These are phyloP conservation scores for Kluyveromyces starmeri DNA, from an alignment of 805 yeast species.

Conservation along the genomic window DNA sequence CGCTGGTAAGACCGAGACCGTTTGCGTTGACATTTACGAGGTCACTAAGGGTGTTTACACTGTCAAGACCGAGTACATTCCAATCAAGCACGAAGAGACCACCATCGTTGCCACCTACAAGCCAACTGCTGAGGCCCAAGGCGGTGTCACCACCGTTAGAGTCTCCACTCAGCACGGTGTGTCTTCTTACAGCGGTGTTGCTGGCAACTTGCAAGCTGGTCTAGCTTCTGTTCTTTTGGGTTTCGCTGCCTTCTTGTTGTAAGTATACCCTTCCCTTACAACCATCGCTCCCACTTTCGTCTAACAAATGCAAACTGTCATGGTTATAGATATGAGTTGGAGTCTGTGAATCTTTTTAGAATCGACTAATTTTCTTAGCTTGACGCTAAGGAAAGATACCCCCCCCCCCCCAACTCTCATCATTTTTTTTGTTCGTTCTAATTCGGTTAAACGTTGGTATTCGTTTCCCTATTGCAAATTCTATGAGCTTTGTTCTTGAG, in stretches of 20 bases:
- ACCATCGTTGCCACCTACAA: neutral
- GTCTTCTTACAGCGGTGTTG: constrained; percentile 1
- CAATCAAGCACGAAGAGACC: constrained; percentile 6
- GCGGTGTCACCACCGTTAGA: neutral
- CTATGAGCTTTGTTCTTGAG: too few relatives aligned
- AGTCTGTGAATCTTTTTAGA: too few relatives aligned
- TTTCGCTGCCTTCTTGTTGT: constrained; percentile 1
- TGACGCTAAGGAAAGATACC: too few relatives aligned
- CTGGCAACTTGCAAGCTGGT: constrained; percentile 1
- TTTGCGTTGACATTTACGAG: constrained; percentile 9
- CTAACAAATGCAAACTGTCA: too few relatives aligned
- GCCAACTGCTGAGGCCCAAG: neutral
- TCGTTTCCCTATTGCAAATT: too few relatives aligned
- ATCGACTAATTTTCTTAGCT: too few relatives aligned
- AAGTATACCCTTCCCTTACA: too few relatives aligned
- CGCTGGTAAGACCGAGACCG: constrained; percentile 8
- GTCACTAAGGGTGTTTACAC: constrained; percentile 10
- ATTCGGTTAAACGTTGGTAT: too few relatives aligned
- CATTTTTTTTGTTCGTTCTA: too few relatives aligned
- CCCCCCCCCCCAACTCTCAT: too few relatives aligned
- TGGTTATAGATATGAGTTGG: too few relatives aligned
- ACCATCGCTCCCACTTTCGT: too few relatives aligned
- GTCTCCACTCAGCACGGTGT: constrained; percentile 1
- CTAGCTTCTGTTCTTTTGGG: neutral
- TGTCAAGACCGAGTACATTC: constrained; percentile 12